Evolutionary conservation across 257 asterid genomes (phyloP), one percentile per base, ranked within the genome.

Genomic region (Verbena officinalis): DNA sequence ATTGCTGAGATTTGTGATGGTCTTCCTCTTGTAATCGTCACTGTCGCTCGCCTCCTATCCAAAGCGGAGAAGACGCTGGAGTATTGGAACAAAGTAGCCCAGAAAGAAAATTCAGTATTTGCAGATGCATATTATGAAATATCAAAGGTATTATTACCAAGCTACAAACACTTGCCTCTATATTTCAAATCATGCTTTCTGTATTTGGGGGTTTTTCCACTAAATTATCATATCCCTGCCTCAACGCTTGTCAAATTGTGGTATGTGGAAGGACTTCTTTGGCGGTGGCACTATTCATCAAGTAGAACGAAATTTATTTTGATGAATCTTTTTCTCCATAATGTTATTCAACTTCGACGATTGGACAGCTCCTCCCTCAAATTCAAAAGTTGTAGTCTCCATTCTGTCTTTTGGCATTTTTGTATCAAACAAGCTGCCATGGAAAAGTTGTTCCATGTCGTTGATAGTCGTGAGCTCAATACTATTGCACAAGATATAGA

Each of bases 1-100:
- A 72, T 72, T 58, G 64, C 45, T 0, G 5, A 16, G 19, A 65
- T 65, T 30, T 65, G 77, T 8, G 54, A 22, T 11, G 81, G 85
- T 4, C 71, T 65, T 12, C 70, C 65, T 22, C 65, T 80, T 0
- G 45, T 55, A 15, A 33, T 73, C 11, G 31, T 46, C 24, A 21
- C 63, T 10, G 34, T 73, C 6, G 77, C 60, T 0, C 48, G 51
- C 5, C 9, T 54, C 27, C 59, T 80, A 2, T 62, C 44, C 5
- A 42, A 20, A 23, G 31, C 11, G 0, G 55, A 52, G 2, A 58
- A 4, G 24, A 55, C 49, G 1, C 17, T 66, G 7, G 72, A 62
- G 16, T 43, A 55, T 21, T 72, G 62, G 81, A 36, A 38, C 9
- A 40, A 65, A 20, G 42, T 72, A 3, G 67, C 73, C 2, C 27